Evolutionary conservation across 2,329 filamentous ascomycete species (phyloP).

Genomic region (Anthostomella pinea): DNA sequence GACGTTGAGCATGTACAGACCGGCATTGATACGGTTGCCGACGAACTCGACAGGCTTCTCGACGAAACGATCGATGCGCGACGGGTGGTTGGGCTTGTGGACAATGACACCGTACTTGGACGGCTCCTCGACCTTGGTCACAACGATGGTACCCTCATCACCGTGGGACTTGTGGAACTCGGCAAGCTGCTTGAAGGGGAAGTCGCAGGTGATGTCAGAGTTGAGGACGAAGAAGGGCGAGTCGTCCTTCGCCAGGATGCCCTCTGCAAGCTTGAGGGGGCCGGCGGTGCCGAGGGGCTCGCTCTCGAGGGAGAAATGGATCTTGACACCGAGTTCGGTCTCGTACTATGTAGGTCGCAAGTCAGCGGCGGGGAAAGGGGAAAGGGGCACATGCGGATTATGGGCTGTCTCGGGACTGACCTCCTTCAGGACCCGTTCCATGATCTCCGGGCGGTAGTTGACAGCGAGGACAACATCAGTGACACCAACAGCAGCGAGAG

Average conservation of each 20-base stretch:
- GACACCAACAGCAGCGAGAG: conserved; percentile 86
- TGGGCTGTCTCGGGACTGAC: conserved; percentile 44
- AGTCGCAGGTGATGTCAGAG: conserved; percentile 97
- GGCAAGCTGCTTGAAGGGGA: conserved; percentile 85
- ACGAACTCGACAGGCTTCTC: conserved; percentile 99
- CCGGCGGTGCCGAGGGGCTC: conserved; percentile 95
- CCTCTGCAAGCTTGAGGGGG: conserved; percentile 91
- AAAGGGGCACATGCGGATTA: conserved; percentile 14
- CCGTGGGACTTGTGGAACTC: conserved; percentile 92
- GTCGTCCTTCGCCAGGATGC: conserved; percentile 89
- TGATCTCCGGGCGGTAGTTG: conserved; percentile 97
- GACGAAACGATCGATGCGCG: conserved; percentile 96
- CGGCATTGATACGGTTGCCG: conserved; percentile 97
- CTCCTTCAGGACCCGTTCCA: conserved; percentile 91
- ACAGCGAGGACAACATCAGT: conserved; percentile 97
- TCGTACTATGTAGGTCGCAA: conserved; percentile 62
- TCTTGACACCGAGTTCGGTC: conserved; percentile 87
- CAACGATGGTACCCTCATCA: conserved; percentile 94
- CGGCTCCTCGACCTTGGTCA: conserved; percentile 98
- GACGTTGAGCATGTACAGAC: conserved; percentile 97
- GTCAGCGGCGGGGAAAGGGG: conserved; percentile 10
- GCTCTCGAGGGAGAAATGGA: conserved; percentile 94
- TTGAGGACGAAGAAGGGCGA: conserved; percentile 97
- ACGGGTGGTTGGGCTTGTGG: conserved; percentile 88
- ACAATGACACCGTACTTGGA: conserved; percentile 99